Base-by-base conservation (phyloP, 306 rosid genomes). In the Medicago arabica region DNA sequence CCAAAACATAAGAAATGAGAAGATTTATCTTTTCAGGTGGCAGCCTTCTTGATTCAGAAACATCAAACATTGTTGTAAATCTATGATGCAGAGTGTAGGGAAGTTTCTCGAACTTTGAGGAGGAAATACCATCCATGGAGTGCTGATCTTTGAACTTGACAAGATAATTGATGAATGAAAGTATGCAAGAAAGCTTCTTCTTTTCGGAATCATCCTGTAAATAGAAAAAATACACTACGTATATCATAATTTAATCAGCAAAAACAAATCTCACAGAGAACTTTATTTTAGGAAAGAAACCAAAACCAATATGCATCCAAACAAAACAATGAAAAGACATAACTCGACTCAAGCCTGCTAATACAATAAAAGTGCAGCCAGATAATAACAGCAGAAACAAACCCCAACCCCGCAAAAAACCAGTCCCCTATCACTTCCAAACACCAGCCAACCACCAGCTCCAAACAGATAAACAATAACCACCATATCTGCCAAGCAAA, bases 151-250 rank as follows among this genome's bases (percentile, higher is more conserved):
- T 95, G 74, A 84, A 95, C 85, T 88, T 92, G 63, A 92, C 41
- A 65, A 95, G 96, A 85, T 95, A 97, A 2, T 85, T 90, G 75
- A 95, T 85, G 80, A 77, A 92, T 15, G 97, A 84, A 46, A 89
- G 81, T 78, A 95, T 88, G 87, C 87, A 81, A 43, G 80, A 83
- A 18, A 71, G 78, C 74, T 82, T 83, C 82, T 53, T 72, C 89
- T 86, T 88, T 74, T 86, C 95, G 18, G 77, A 86, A n/a, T 90
- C 97, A 69, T 89, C 97, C 97, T 92, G 80, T 13, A 77, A 76
- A 41, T 47, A 83, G 4, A 67, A 39, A 63, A 51, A 67, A 15
- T 36, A 64, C 9, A 59, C 16, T 31, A 41, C 21, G 36, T 16
- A 67, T 43, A 58, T 44, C 60, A 38, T 75, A 47, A 16, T 68